Conservation (phyloP, 2,329 filamentous ascomycete genomes). For the Fusarium euwallaceae region DNA sequence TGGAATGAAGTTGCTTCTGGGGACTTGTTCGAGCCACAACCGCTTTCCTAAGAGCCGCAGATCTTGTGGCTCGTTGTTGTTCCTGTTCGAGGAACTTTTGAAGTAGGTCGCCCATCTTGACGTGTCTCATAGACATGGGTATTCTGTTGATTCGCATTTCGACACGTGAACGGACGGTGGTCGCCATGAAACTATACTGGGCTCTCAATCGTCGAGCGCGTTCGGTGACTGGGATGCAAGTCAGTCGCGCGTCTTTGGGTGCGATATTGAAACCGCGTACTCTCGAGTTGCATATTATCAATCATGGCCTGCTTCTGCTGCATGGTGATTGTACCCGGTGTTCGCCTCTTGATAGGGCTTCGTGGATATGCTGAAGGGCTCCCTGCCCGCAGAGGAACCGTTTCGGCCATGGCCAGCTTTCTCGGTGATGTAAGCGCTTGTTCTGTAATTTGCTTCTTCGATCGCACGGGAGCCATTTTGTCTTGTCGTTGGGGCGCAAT, state of each 20-base stretch:
- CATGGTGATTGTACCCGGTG: constrained; percentile 69
- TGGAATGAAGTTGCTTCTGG: constrained; percentile 51
- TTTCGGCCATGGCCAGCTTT: constrained; percentile 39
- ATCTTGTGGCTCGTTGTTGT: constrained; percentile 57
- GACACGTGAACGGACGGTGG: constrained; percentile 85
- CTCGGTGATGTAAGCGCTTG: constrained; percentile 33
- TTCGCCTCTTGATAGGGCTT: constrained; percentile 74
- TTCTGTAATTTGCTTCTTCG: constrained; percentile 51
- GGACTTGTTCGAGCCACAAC: constrained; percentile 52
- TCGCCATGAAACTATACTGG: constrained; percentile 89
- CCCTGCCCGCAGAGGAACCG: constrained; percentile 39
- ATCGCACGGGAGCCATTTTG: constrained; percentile 62
- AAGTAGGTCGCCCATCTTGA: constrained; percentile 85
- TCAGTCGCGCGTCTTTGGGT: constrained; percentile 31
- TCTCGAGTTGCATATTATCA: constrained; percentile 89
- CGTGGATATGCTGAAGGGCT: constrained; percentile 57
- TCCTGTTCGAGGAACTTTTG: constrained; percentile 62
- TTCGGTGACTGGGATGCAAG: constrained; percentile 76
- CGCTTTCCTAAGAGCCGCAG: constrained; percentile 66
- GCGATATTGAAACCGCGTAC: constrained; percentile 63
- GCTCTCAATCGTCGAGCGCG: constrained; percentile 88
- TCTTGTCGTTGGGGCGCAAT: constrained; percentile 38
- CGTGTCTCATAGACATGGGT: constrained; percentile 80
- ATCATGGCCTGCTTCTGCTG: constrained; percentile 88
- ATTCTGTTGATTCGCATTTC: constrained; percentile 96